phyloP scores from a whole-genome alignment of 176 grass and related monocot species.

The Musa itinerans region DNA sequence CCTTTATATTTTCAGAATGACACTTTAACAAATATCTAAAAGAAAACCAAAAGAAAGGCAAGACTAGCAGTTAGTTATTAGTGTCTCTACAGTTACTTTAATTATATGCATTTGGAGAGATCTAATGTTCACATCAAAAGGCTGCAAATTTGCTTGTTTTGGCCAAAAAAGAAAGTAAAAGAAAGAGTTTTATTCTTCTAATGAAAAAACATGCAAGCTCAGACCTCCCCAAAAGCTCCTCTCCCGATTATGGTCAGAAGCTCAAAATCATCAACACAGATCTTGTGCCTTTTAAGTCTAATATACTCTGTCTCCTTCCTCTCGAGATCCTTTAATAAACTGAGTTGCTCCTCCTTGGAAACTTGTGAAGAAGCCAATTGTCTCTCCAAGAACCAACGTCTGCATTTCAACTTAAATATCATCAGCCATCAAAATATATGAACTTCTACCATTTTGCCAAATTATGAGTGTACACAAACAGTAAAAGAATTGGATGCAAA shows the following conservation, averaged over 20 bases:
- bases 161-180: neutral
- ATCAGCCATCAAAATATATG: neutral
- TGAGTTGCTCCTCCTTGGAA: slow-evolving; percentile 83
- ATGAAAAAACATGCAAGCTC: slow-evolving; percentile 18
- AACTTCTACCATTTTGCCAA: neutral
- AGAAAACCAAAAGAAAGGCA: neutral
- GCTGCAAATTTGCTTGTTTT: neutral
- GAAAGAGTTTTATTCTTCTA: neutral
- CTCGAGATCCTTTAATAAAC: slow-evolving; percentile 94
- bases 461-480: neutral
- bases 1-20: neutral
- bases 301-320: slow-evolving; percentile 98
- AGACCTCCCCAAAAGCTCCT: slow-evolving; percentile 98
- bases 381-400: slow-evolving; percentile 79
- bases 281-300: slow-evolving; percentile 98
- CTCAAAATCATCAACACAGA: slow-evolving; percentile 97
- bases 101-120: neutral
- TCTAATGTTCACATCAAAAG: neutral
- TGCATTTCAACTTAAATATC: slow-evolving; percentile 27
- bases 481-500: neutral
- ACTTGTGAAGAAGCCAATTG: slow-evolving; percentile 81
- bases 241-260: slow-evolving; percentile 95
- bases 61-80: no score
- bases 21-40: neutral
- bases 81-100: no score